phyloP scores from a whole-genome alignment of 2,329 filamentous ascomycete species.

The Chaetomiaceae sp. region DNA sequence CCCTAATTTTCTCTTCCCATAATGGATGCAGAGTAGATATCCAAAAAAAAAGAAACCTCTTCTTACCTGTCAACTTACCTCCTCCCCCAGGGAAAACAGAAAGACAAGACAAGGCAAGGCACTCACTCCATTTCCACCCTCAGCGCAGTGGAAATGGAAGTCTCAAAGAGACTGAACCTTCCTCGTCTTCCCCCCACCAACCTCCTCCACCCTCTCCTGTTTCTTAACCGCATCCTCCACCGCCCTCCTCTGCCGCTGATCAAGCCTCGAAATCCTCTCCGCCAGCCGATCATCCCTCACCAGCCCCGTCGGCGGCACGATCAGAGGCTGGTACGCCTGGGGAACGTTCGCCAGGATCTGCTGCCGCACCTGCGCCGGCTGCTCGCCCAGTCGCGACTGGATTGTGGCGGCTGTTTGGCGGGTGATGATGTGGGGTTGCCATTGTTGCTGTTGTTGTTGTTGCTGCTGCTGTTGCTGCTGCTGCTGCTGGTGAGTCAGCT shows the following conservation, averaged over 20 bases:
- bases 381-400: conserved; percentile 1
- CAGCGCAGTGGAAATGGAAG: no score
- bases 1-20: no score
- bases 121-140: not conserved
- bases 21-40: no score
- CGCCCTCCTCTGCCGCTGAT: conserved; percentile 8
- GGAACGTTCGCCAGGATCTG: conserved; percentile 11
- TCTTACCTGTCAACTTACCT: not conserved
- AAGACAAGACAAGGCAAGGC: not conserved
- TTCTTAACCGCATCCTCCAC: not conserved
- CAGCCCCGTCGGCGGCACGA: not conserved
- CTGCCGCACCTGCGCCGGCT: conserved; percentile 16
- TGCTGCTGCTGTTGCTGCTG: not conserved
- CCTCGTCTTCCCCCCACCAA: not conserved
- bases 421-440: conserved; percentile 2
- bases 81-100: no score
- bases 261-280: conserved; percentile 7
- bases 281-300: conserved; percentile 1
- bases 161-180: not conserved
- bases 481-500: no score
- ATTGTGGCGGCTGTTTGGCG: conserved; percentile 7
- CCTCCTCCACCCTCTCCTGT: not conserved
- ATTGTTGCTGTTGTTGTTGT: not conserved
- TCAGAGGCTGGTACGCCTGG: not conserved
- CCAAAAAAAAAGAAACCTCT: not conserved